Evolutionary conservation across 169 alveolate species (phyloP), one percentile per base, ranked within the genome.

Genomic region (Plasmodium fragile): DNA sequence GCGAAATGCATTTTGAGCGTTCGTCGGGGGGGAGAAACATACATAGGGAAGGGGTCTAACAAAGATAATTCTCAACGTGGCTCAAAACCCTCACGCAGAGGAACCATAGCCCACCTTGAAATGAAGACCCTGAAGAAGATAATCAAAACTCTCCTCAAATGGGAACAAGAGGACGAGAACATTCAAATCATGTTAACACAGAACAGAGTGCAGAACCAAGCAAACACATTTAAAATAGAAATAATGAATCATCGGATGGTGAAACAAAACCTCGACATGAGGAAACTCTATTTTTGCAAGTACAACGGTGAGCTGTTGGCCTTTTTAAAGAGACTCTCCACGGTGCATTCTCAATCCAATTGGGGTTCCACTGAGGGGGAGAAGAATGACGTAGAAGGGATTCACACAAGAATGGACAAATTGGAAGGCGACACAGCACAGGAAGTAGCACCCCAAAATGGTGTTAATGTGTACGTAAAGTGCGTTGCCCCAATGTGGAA

Each of bases 151-250:
- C 30, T 87, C 30, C 36, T 18, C 7, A 87, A 77, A 73, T 87
- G 93, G 93, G 49, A 87, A 34, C 59, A 59, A 36, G 28, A 75
- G 4, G 93, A 87, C 65, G 25, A 59, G n/a, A 77, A 87, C 45
- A 87, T 87, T 52, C 65, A 39, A 30, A 36, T 87, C 34, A 28
- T 75, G 43, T 53, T 65, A 3, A 78, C 78, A 1, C 65, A 77
- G 53, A 75, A 75, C n/a, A 53, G 10, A 55, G 69, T 22, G 32
- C 34, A 39, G 28, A 53, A 77, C n/a, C 36, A 82, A 18, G 1
- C 55, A 36, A 75, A 52, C 41, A 39, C 6, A 28, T 87, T 75
- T 36, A 75, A 77, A 45, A 32, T 77, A 16, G 69, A 77, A 18
- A 75, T 87, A 18, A 36, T 39, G 30, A 87, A 87, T 77, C 49